Conservation (phyloP, 2,329 filamentous ascomycete genomes). For the Aphanocladium album region DNA sequence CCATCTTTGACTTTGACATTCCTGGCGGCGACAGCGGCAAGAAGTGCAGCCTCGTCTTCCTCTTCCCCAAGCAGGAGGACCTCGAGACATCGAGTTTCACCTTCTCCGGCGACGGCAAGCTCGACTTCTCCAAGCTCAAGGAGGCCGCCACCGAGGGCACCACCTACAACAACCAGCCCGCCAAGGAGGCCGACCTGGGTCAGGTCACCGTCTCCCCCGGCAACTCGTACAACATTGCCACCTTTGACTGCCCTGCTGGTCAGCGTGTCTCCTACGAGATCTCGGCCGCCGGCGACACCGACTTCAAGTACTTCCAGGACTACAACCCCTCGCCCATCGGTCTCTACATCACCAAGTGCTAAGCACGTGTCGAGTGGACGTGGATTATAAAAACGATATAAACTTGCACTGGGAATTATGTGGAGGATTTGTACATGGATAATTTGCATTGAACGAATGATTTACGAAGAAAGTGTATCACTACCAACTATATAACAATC, state of each 20-base stretch:
- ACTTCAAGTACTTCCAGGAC: slow-evolving; percentile 60
- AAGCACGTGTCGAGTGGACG: background rate
- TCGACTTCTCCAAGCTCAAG: slow-evolving; percentile 49
- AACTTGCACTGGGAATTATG: background rate
- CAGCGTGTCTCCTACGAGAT: slow-evolving; percentile 49
- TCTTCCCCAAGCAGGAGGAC: slow-evolving; percentile 52
- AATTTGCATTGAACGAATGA: slow-evolving; percentile 4
- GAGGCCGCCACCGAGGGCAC: slow-evolving; percentile 42
- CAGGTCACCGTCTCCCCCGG: slow-evolving; percentile 44
- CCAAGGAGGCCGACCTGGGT: slow-evolving; percentile 38
- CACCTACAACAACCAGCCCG: slow-evolving; percentile 49
- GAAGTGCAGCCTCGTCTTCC: slow-evolving; percentile 60
- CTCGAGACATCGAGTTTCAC: slow-evolving; percentile 56
- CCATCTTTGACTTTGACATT: slow-evolving; percentile 68
- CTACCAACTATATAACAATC: slow-evolving; percentile 13
- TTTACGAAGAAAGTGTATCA: slow-evolving; percentile 4
- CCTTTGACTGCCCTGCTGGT: slow-evolving; percentile 50
- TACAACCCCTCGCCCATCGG: slow-evolving; percentile 47
- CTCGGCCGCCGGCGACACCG: slow-evolving; percentile 40
- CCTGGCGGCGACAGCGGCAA: slow-evolving; percentile 47
- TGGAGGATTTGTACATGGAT: background rate
- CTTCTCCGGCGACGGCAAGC: slow-evolving; percentile 41
- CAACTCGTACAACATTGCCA: slow-evolving; percentile 47
- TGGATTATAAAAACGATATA: background rate
- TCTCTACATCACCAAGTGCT: slow-evolving; percentile 33